These are phyloP conservation scores for Xylaria telfairii DNA, from an alignment of 495 filamentous ascomycete species.

Conservation along the genomic window DNA sequence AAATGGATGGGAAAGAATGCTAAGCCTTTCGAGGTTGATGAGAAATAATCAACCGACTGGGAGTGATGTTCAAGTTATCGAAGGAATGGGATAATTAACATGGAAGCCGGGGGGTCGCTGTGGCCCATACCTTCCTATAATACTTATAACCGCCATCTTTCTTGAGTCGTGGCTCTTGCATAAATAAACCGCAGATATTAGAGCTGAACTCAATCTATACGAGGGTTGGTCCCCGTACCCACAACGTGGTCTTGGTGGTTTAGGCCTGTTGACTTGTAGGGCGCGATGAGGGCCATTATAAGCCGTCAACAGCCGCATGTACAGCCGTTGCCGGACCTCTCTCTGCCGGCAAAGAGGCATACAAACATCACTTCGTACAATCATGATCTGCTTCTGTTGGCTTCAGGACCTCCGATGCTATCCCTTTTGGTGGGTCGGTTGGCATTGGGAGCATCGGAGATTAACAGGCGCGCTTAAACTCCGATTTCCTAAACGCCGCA, in stretches of 20 bases:
- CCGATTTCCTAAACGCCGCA: neutral
- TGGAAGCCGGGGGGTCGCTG: neutral
- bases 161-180: neutral
- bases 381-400: neutral
- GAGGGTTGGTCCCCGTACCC: neutral
- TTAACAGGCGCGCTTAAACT: neutral
- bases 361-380: neutral
- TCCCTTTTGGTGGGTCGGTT: neutral
- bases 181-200: neutral
- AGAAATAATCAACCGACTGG: too few relatives aligned
- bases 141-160: neutral
- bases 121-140: neutral
- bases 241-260: neutral
- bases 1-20: neutral
- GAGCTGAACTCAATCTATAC: neutral
- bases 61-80: neutral
- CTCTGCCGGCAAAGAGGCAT: neutral
- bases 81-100: neutral
- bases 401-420: neutral
- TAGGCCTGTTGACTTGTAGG: neutral
- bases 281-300: neutral
- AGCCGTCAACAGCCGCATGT: slow-evolving; percentile 10
- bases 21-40: neutral
- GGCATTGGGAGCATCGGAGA: neutral
- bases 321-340: neutral